A percentile compares a stretch with the other conserved stretches of the same genome.
These are phyloP conservation scores for Lactuca saligna DNA, from an alignment of 129 eudicot species.

Conservation along the genomic window DNA sequence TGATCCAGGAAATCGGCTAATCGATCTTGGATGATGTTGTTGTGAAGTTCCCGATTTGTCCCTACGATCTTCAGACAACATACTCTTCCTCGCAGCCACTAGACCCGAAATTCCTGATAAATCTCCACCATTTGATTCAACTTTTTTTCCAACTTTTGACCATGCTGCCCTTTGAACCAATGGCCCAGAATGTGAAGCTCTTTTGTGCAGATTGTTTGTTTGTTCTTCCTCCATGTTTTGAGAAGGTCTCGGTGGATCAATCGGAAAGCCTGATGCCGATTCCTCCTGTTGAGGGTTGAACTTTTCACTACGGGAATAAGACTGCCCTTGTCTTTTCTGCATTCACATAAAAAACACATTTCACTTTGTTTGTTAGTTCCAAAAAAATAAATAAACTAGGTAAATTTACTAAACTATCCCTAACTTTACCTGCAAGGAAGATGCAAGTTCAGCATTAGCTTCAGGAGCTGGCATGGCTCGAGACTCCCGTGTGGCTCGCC, in stretches of 20 bases:
- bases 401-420: not conserved
- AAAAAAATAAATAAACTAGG: not conserved
- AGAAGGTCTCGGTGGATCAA: slow-evolving; percentile 93
- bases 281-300: slow-evolving; percentile 86
- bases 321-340: slow-evolving; percentile 75
- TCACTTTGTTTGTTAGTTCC: not conserved
- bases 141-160: slow-evolving; percentile 72
- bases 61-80: slow-evolving; percentile 63
- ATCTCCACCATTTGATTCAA: slow-evolving; percentile 60
- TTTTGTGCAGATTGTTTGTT: slow-evolving; percentile 46
- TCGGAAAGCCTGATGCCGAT: slow-evolving; percentile 86
- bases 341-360: slow-evolving; percentile 19
- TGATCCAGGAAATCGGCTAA: slow-evolving; percentile 72
- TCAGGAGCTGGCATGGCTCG: slow-evolving; percentile 84
- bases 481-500: slow-evolving; percentile 57
- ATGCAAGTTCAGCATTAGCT: slow-evolving; percentile 75
- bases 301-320: slow-evolving; percentile 76
- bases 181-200: slow-evolving; percentile 89
- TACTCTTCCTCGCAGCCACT: slow-evolving; percentile 65
- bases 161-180: slow-evolving; percentile 74
- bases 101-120: slow-evolving; percentile 57
- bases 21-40: slow-evolving; percentile 51
- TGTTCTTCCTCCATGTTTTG: slow-evolving; percentile 56
- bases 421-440: slow-evolving; percentile 68
- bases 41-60: slow-evolving; percentile 58